Evolutionary conservation across 306 rosid genomes (phyloP).

Genomic region (Cicer bijugum): DNA sequence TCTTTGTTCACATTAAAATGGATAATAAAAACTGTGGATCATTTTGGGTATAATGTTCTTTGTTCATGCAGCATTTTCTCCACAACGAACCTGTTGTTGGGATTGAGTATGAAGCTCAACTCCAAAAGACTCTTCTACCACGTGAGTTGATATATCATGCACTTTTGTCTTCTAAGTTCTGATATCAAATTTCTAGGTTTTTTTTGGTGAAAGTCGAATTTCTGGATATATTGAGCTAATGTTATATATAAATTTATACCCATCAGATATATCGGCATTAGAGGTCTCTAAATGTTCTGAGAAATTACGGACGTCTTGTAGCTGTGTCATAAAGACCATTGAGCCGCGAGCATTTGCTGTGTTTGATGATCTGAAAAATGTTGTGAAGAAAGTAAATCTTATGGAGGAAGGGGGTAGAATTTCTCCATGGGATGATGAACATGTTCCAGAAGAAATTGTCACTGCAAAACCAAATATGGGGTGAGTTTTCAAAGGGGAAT

Average conservation of each 20-base stretch:
- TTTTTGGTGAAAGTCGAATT: background rate
- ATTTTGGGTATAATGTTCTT: slow-evolving; percentile 37
- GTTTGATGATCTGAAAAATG: slow-evolving; percentile 75
- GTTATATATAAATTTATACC: slow-evolving; percentile 39
- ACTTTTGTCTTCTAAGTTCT: slow-evolving; percentile 21
- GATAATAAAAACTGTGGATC: slow-evolving; percentile 27
- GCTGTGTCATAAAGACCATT: slow-evolving; percentile 96
- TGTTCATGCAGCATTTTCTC: slow-evolving; percentile 82
- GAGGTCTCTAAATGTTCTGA: slow-evolving; percentile 83
- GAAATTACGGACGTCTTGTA: slow-evolving; percentile 68
- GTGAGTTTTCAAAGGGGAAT: slow-evolving; percentile 53
- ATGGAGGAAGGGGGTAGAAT: slow-evolving; percentile 74
- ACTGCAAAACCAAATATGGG: slow-evolving; percentile 76
- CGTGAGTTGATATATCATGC: slow-evolving; percentile 60
- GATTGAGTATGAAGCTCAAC: slow-evolving; percentile 94
- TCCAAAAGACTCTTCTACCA: slow-evolving; percentile 93
- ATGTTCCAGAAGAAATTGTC: slow-evolving; percentile 94
- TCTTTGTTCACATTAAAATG: slow-evolving; percentile 34
- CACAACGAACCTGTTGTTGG: slow-evolving; percentile 87
- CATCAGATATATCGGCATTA: slow-evolving; percentile 66
- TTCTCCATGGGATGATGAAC: slow-evolving; percentile 82
- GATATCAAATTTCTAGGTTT: slow-evolving; percentile 34
- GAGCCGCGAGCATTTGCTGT: slow-evolving; percentile 82
- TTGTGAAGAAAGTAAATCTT: slow-evolving; percentile 62
- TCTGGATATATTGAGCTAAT: slow-evolving; percentile 46